Evolutionary conservation across 2,329 filamentous ascomycete species (phyloP).

Genomic region (Aspergillus spinulosporus): DNA sequence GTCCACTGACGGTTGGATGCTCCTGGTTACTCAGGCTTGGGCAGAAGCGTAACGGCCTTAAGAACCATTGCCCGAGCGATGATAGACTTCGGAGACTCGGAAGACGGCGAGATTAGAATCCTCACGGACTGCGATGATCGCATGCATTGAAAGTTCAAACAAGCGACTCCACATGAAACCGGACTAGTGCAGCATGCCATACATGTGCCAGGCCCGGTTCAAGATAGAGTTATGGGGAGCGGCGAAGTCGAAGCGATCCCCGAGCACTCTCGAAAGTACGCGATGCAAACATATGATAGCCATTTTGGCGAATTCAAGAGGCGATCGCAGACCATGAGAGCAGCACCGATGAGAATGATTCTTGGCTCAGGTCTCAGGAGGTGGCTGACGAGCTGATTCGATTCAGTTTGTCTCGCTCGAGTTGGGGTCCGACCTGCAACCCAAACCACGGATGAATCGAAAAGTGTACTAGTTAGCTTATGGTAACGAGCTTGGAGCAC

Average conservation of each 20-base stretch:
- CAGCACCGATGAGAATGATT: neutral
- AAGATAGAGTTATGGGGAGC: constrained; percentile 10
- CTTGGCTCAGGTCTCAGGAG: constrained; percentile 21
- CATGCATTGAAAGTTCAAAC: neutral
- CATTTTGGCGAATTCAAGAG: neutral
- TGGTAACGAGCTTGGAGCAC: neutral
- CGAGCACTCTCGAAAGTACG: constrained; percentile 4
- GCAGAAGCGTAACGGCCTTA: neutral
- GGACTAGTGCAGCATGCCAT: neutral
- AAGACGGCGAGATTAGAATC: neutral
- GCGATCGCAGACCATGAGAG: neutral
- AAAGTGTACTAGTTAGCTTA: neutral
- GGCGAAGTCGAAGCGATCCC: neutral
- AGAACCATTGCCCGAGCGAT: neutral
- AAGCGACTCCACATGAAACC: constrained; percentile 3
- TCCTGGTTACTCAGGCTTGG: neutral
- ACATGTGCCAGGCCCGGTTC: neutral
- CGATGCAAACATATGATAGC: constrained; percentile 3
- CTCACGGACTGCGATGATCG: neutral
- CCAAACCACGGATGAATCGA: neutral
- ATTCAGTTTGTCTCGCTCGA: constrained; percentile 12
- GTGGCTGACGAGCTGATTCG: constrained; percentile 22
- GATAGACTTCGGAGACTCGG: neutral
- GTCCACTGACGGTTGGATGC: neutral
- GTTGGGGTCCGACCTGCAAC: constrained; percentile 5